These are phyloP conservation scores for Ascocoryne sarcoides DNA, from an alignment of 2,329 filamentous ascomycete species.

Conservation along the genomic window DNA sequence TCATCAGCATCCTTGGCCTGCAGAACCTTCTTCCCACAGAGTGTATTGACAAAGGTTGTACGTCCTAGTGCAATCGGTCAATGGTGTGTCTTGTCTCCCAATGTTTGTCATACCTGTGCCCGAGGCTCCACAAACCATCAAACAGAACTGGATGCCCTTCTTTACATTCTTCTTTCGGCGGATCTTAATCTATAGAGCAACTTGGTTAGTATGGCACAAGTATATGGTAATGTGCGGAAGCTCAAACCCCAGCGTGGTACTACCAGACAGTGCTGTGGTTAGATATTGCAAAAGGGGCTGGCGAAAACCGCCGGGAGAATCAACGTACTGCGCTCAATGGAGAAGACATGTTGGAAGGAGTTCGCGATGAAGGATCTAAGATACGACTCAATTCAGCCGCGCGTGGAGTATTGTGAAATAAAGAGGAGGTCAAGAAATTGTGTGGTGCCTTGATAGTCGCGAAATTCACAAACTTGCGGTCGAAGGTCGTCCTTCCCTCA, in stretches of 20 bases:
- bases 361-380: constrained; percentile 7
- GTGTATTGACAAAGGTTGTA: constrained; percentile 98
- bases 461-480: constrained; percentile 21
- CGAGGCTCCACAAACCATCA: constrained; percentile 99
- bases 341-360: constrained; percentile 38
- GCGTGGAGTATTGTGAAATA: too few species aligned
- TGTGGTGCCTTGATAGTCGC: too few species aligned
- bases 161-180: constrained; percentile 99
- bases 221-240: constrained; percentile 14
- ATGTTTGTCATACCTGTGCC: constrained; percentile 69
- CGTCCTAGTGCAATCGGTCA: constrained; percentile 52
- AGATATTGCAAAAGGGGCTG: constrained; percentile 25
- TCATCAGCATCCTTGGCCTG: constrained; percentile 90
- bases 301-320: constrained; percentile 14
- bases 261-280: constrained; percentile 21
- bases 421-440: too few species aligned
- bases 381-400: constrained; percentile 11
- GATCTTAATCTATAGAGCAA: constrained; percentile 69
- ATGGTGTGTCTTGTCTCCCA: constrained; percentile 3
- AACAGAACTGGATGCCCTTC: constrained; percentile 90
- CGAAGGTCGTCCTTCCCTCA: constrained; percentile 17
- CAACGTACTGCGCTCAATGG: constrained; percentile 43
- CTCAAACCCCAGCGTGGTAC: constrained; percentile 22
- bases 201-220: constrained; percentile 19
- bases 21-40: constrained; percentile 91